Conservation (phyloP, 495 filamentous ascomycete species). For the Neurospora sp. region DNA sequence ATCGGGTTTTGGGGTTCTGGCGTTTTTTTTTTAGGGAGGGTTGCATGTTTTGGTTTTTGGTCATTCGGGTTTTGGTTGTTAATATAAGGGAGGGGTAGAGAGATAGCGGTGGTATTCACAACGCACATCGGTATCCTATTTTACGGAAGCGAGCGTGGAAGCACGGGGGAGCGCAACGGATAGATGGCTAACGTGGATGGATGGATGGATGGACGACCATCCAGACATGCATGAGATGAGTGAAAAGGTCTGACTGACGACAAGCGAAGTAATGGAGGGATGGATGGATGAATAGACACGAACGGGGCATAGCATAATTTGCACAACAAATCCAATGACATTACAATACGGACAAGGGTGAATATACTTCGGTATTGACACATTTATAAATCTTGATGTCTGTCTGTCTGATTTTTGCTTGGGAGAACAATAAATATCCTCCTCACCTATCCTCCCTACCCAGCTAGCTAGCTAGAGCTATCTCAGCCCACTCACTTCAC, state of each 20-base stretch:
- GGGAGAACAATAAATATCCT: constrained; percentile 9
- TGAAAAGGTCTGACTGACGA: not conserved
- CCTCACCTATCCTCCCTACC: constrained; percentile 10
- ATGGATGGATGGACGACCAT: not conserved
- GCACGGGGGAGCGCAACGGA: no score
- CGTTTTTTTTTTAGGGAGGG: not conserved
- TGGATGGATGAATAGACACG: not conserved
- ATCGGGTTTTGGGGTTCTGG: not conserved
- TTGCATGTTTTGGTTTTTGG: not conserved
- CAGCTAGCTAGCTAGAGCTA: constrained; percentile 10
- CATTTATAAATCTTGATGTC: not conserved
- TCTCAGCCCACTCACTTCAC: constrained; percentile 13
- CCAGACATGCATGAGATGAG: not conserved
- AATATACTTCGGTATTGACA: not conserved
- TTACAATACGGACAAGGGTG: not conserved
- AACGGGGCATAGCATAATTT: not conserved
- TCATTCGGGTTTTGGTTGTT: not conserved
- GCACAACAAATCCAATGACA: not conserved
- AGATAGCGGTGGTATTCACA: no score
- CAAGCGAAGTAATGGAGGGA: not conserved
- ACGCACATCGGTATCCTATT: no score
- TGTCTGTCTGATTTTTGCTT: not conserved
- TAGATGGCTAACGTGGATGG: not conserved
- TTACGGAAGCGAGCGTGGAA: no score
- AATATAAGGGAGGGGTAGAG: not conserved